These are phyloP conservation scores for Cladophialophora bantiana DNA, from an alignment of 2,329 filamentous ascomycete species.

Conservation along the genomic window DNA sequence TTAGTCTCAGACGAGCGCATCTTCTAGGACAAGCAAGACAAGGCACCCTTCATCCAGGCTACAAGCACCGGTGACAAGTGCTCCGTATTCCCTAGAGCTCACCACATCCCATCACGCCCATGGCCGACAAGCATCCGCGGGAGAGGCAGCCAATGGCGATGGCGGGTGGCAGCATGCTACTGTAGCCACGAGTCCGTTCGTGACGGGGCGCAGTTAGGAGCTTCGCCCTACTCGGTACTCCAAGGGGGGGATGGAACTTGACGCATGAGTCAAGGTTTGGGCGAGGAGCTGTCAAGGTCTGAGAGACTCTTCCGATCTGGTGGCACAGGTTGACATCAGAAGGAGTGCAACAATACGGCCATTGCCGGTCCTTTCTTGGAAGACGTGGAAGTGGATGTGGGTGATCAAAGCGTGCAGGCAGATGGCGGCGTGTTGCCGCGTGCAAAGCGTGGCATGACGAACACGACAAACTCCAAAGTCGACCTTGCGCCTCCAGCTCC, in stretches of 20 bases:
- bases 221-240: background rate
- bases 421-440: background rate
- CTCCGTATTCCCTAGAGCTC: background rate
- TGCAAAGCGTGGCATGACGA: background rate
- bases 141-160: conserved; percentile 20
- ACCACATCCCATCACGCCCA: background rate
- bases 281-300: background rate
- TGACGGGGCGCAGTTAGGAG: conserved; percentile 19
- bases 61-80: background rate
- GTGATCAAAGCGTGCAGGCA: too few species aligned
- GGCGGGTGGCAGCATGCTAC: conserved; percentile 15
- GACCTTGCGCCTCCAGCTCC: too few species aligned
- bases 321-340: background rate
- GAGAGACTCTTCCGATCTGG: background rate
- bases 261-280: conserved; percentile 7
- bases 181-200: conserved; percentile 12
- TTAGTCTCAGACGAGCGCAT: conserved; percentile 5
- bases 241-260: background rate
- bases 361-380: too few species aligned
- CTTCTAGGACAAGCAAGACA: background rate
- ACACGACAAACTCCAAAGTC: background rate
- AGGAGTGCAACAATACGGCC: too few species aligned
- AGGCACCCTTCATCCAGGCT: background rate
- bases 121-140: conserved; percentile 1
- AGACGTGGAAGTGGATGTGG: too few species aligned